phyloP scores from a whole-genome alignment of 768 basidiomycete species.

The Kwoniella sp. region DNA sequence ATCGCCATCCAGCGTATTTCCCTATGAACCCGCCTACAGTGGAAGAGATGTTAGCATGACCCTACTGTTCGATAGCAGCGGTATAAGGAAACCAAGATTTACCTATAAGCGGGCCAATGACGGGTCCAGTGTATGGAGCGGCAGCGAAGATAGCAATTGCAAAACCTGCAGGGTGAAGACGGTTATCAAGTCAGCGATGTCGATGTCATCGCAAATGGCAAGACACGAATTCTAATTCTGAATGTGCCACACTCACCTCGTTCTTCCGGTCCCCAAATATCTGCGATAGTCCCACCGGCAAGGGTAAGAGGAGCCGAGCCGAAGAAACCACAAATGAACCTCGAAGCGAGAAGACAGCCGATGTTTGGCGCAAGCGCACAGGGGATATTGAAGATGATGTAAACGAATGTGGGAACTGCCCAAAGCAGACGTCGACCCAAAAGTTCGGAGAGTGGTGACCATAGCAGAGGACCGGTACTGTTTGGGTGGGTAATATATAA shows the following conservation, averaged over 20 bases:
- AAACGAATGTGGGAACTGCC: slow-evolving; percentile 40
- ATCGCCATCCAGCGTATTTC: slow-evolving; percentile 54
- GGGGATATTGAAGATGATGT: slow-evolving; percentile 54
- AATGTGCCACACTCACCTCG: slow-evolving; percentile 27
- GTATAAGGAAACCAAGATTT: too few relatives aligned
- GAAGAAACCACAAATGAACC: slow-evolving; percentile 49
- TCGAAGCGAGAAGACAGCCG: slow-evolving; percentile 47
- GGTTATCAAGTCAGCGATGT: background rate
- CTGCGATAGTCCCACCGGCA: slow-evolving; percentile 47
- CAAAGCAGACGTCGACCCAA: slow-evolving; percentile 47
- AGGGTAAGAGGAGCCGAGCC: slow-evolving; percentile 50
- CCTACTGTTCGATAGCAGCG: too few relatives aligned
- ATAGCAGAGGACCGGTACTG: slow-evolving; percentile 50
- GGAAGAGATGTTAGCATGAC: too few relatives aligned
- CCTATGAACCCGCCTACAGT: slow-evolving; percentile 48
- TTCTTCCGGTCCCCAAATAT: slow-evolving; percentile 48
- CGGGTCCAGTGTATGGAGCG: slow-evolving; percentile 52
- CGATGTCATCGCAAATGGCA: background rate
- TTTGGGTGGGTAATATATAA: too few relatives aligned
- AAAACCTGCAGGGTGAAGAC: slow-evolving; percentile 18
- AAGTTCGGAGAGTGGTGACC: slow-evolving; percentile 52
- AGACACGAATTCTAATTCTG: background rate
- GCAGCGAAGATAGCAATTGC: slow-evolving; percentile 51
- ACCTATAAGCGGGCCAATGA: slow-evolving; percentile 53
- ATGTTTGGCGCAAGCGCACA: slow-evolving; percentile 49